phyloP scores from a whole-genome alignment of 371 early-diverging fungal species.

The Capniomyces stellatus region DNA sequence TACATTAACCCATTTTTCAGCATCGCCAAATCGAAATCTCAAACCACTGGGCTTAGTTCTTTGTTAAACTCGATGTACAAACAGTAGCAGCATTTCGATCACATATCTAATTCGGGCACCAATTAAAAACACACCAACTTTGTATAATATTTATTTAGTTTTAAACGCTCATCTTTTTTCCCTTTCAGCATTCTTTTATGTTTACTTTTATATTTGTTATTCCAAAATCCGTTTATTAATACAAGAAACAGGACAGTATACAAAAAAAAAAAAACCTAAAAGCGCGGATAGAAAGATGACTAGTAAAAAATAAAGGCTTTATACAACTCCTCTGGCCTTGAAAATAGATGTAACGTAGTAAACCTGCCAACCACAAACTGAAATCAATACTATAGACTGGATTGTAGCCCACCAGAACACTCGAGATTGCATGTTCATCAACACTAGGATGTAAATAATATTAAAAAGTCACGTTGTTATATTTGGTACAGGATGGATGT shows the following conservation, averaged over 20 bases:
- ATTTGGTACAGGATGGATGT: no score
- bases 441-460: not conserved
- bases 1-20: not conserved
- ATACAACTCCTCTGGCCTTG: constrained; percentile 25
- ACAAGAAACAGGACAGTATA: not conserved
- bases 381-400: constrained; percentile 18
- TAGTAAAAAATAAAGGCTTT: constrained; percentile 1
- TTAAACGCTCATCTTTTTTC: not conserved
- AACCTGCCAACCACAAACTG: constrained; percentile 25
- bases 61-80: not conserved
- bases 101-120: no score
- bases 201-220: not conserved
- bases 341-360: constrained; percentile 24
- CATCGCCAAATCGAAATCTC: not conserved
- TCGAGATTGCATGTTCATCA: constrained; percentile 9
- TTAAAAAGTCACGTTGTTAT: no score
- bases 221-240: not conserved
- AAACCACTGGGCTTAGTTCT: not conserved
- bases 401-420: constrained; percentile 23
- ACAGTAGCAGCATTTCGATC: no score
- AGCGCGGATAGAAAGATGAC: not conserved
- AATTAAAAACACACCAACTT: no score
- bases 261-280: not conserved
- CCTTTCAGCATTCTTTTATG: not conserved
- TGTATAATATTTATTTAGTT: no score